Evolutionary conservation across 352 stramenopile genomes (phyloP), one percentile per base, ranked within the genome.

Genomic region (Discostella stelligera): DNA sequence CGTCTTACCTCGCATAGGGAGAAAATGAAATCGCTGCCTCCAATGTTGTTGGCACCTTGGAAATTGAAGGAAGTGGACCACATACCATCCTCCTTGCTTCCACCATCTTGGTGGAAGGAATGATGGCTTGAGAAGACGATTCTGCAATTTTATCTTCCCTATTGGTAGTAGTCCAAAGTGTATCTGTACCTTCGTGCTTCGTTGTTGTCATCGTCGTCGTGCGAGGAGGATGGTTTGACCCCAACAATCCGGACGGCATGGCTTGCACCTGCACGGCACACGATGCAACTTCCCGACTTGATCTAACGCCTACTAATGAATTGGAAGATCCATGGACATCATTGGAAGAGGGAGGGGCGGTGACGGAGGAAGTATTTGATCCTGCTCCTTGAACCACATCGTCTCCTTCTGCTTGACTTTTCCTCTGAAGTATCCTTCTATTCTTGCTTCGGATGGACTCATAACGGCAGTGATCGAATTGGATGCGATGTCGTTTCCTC

Each of bases 1-100:
- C 18, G 30, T 20, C 58, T 52, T 50, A 76, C 68, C 70, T 66
- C 39, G 70, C 70, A 78, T 60, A 78, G 9, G 70, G 70, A 69
- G 70, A 72, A 61, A 78, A 78, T 54, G 70, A 71, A 49, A 78
- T 50, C 23, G 70, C 61, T 30, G 69, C 62, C n/a, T 78, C 70
- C 62, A 78, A 72, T 44, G 70, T 78, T 41, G 23, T 62, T 39
- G 62, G 41, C 18, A 64, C 27, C n/a, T 48, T 70, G 8, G 50
- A 23, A 59, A 63, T 20, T 18, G 44, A 7, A 37, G 30, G 30
- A 52, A 63, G 37, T 11, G 37, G 37, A 44, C 11, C 7, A 14
- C 37, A 10, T 44, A 44, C 3, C 32, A 39, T 46, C 13, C 25
- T 49, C 44, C 30, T 27, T 49, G 11, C 56, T 25, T 64, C 3